Evolutionary conservation across 208 protist species (phyloP), one percentile per base, ranked within the genome.

Genomic region (Phytomonas francai): DNA sequence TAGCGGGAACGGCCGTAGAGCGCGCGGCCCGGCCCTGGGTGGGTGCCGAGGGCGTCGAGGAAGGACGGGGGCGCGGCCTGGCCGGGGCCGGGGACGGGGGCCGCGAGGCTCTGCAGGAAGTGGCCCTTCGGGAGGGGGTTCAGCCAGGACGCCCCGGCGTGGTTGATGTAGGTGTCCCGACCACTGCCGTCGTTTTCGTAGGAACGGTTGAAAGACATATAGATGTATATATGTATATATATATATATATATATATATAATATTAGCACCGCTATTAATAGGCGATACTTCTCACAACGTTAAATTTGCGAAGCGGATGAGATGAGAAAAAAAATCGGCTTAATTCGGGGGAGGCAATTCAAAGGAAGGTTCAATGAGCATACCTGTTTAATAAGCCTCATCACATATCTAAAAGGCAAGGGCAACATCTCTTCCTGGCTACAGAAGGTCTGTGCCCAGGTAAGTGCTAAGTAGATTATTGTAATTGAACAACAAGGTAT

Each of bases 1-100:
- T 94, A 94, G 59, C 88, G 84, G 19, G 88, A 94, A 59, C 88
- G 79, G 7, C 85, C 85, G 64, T 78, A 88, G 19, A 94, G 76
- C 0, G 73, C 68, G 0, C 72, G 75, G 22, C 76, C 75, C 3
- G 81, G 78, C 32, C 65, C 59, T 68, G 36, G 64, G 27, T 25
- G 49, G 27, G 70, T 63, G 22, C 54, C 32, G 54, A 69, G 63
- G 39, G 70, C 63, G 70, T 74, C 57, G n/a, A 70, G 34, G 54
- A 34, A 59, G 3, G 31, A 27, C 7, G 56, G 7, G 56, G 49
- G 59, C 22, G 3, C 27, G 42, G 25, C 33, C 1, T 56, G 57
- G 9, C 8, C 34, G 33, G 63, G 28, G 7, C 16, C 49, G 29
- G 30, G 59, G 54, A 64, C 62, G 63, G 51, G 16, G n/a, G 63